Conservation (phyloP, 1,139 yeast genomes). For the Sugiyamaella paludigena region DNA sequence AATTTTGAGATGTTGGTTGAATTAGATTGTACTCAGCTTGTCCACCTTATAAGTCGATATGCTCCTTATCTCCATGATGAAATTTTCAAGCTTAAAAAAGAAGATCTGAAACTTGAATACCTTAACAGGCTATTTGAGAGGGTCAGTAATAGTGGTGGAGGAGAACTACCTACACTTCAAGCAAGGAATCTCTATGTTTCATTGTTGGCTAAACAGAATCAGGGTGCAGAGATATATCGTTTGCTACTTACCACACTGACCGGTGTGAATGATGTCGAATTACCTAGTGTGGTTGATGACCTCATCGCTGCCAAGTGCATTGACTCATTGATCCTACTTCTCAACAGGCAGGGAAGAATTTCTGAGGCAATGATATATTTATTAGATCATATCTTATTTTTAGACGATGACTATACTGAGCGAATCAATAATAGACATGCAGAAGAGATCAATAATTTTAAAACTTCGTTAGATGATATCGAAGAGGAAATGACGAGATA, state of each 20-base stretch:
- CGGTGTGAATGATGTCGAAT: constrained; percentile 32
- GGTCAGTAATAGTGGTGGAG: constrained; percentile 18
- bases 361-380: constrained; percentile 38
- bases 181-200: constrained; percentile 30
- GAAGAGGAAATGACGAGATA: constrained; percentile 25
- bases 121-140: constrained; percentile 25
- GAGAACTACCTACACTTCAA: constrained; percentile 25
- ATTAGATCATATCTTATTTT: constrained; percentile 28
- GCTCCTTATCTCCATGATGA: constrained; percentile 30
- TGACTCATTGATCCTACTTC: constrained; percentile 33
- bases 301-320: constrained; percentile 30
- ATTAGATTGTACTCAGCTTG: constrained; percentile 24
- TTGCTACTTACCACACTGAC: constrained; percentile 27
- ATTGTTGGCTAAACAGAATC: constrained; percentile 26
- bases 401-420: constrained; percentile 22
- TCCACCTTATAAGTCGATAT: constrained; percentile 23
- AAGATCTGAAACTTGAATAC: constrained; percentile 27
- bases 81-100: constrained; percentile 22
- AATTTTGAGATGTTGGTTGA: constrained; percentile 25
- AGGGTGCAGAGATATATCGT: constrained; percentile 23
- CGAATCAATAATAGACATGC: constrained; percentile 2
- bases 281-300: constrained; percentile 34
- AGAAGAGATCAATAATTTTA: neutral
- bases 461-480: neutral
- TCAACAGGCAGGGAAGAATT: constrained; percentile 29